These are phyloP conservation scores for Solanum sitiens DNA, from an alignment of 257 asterid genomes.

Conservation along the genomic window DNA sequence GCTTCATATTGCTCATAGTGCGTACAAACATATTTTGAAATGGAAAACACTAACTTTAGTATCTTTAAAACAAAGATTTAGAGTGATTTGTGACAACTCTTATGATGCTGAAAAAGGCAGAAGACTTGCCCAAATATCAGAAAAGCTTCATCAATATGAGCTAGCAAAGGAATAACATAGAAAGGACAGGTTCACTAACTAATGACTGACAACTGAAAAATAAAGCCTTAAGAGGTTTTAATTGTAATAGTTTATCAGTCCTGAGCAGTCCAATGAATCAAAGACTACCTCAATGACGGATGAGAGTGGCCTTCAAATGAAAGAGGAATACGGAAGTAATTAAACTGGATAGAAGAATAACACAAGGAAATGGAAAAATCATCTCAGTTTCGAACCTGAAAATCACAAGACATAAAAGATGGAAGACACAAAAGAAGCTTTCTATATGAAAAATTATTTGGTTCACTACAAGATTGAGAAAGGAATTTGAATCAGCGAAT, in stretches of 20 bases:
- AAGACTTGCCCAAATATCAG: background rate
- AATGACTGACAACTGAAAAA: background rate
- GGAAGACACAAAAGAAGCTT: background rate
- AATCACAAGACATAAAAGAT: background rate
- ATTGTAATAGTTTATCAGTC: background rate
- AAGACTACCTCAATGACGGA: background rate
- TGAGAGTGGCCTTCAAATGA: background rate
- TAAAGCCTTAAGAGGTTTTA: background rate
- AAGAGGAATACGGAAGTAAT: background rate
- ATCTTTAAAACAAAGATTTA: background rate
- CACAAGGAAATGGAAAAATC: background rate
- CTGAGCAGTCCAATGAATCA: background rate
- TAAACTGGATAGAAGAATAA: background rate
- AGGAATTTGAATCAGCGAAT: background rate
- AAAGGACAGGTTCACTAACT: background rate
- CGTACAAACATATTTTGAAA: background rate
- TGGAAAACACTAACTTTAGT: background rate
- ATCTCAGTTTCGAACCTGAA: background rate
- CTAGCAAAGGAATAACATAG: background rate
- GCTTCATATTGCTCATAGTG: background rate
- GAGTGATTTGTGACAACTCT: background rate
- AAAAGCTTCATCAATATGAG: background rate
- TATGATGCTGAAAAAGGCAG: background rate
- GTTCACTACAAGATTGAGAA: background rate
- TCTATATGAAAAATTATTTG: background rate